Conservation (phyloP, 768 basidiomycete genomes). For the Lenzites betulinus region DNA sequence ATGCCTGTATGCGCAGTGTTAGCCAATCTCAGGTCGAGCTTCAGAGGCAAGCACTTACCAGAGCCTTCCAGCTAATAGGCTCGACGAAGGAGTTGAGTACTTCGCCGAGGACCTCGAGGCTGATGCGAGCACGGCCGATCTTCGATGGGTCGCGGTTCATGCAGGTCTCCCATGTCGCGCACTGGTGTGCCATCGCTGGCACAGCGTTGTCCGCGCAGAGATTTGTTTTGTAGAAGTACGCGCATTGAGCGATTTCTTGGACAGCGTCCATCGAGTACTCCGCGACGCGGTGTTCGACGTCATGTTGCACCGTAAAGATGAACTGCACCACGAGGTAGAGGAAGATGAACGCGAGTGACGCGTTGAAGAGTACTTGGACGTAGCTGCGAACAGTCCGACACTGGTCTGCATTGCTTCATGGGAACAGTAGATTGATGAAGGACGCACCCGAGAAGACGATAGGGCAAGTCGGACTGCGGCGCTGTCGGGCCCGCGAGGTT, state of each 20-base stretch:
- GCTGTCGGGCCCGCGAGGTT: constrained; percentile 68
- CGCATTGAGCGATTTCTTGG: constrained; percentile 89
- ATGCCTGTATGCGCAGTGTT: constrained; percentile 46
- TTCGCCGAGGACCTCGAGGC: constrained; percentile 94
- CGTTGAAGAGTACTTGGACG: constrained; percentile 93
- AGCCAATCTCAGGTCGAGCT: not conserved
- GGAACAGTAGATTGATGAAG: not conserved
- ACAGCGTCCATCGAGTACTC: constrained; percentile 93
- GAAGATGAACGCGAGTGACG: constrained; percentile 78
- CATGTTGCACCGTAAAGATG: constrained; percentile 85
- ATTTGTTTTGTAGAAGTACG: constrained; percentile 78
- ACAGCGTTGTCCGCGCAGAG: constrained; percentile 74
- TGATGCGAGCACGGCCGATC: constrained; percentile 85
- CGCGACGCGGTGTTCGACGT: constrained; percentile 84
- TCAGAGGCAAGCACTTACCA: constrained; percentile 52
- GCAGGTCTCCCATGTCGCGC: constrained; percentile 88
- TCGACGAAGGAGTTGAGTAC: constrained; percentile 97
- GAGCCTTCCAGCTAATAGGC: constrained; percentile 95
- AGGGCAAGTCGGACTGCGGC: constrained; percentile 68
- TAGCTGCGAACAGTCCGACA: constrained; percentile 52
- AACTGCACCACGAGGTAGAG: constrained; percentile 86
- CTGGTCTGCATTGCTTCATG: no score
- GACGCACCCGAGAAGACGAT: constrained; percentile 78
- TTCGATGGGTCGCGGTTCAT: constrained; percentile 94
- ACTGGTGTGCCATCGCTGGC: constrained; percentile 87